phyloP scores from a whole-genome alignment of 345 rosid species.

The Moricandia moricandioides region DNA sequence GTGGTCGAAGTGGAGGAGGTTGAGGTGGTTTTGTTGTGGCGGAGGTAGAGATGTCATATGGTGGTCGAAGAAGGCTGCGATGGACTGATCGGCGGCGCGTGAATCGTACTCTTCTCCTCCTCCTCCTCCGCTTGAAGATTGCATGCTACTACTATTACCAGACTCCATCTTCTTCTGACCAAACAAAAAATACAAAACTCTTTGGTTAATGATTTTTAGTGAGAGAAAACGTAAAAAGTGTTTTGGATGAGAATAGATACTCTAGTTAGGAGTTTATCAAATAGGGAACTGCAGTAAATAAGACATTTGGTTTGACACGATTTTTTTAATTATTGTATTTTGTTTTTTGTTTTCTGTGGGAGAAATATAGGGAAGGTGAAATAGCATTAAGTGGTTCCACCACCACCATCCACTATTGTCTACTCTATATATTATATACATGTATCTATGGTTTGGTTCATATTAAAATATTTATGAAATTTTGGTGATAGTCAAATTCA shows the following conservation, averaged over 20 bases:
- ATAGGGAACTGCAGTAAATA: slow-evolving; percentile 25
- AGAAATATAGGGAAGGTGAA: slow-evolving; percentile 37
- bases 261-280: slow-evolving; percentile 6
- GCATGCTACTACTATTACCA: slow-evolving; percentile 76
- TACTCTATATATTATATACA: slow-evolving; percentile 34
- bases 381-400: slow-evolving; percentile 43
- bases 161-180: slow-evolving; percentile 59
- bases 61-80: slow-evolving; percentile 50
- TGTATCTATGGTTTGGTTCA: slow-evolving; percentile 19
- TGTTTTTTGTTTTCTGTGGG: slow-evolving; percentile 29
- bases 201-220: background rate
- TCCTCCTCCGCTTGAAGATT: slow-evolving; percentile 64
- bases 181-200: background rate
- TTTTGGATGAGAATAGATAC: background rate
- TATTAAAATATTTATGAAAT: slow-evolving; percentile 3
- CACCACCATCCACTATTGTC: slow-evolving; percentile 44
- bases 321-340: background rate
- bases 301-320: slow-evolving; percentile 17
- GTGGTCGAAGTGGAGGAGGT: slow-evolving; percentile 37
- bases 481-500: slow-evolving; percentile 25
- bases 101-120: slow-evolving; percentile 70
- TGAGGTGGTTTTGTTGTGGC: slow-evolving; percentile 37
- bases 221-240: slow-evolving; percentile 25
- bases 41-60: slow-evolving; percentile 35
- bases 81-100: slow-evolving; percentile 51